These are phyloP conservation scores for Schoenoplectus tabernaemontani DNA, from an alignment of 202 grass and related monocot species.

Conservation along the genomic window DNA sequence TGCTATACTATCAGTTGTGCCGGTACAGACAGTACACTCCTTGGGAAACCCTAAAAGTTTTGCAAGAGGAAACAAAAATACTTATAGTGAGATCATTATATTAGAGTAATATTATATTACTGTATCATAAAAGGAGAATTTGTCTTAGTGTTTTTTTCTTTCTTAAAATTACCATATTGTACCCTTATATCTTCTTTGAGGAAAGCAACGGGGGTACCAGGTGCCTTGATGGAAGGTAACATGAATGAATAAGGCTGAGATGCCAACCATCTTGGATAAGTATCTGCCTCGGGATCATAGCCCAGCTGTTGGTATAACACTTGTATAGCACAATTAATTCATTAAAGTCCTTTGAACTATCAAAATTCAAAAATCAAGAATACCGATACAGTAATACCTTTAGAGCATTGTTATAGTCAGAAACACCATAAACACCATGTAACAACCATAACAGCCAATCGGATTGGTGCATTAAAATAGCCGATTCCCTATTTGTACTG, in stretches of 20 bases:
- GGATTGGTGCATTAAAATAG: constrained; percentile 76
- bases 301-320: constrained; percentile 34
- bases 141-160: neutral
- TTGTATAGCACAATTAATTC: neutral
- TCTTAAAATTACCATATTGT: constrained; percentile 41
- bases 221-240: constrained; percentile 52
- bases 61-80: neutral
- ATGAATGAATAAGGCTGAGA: constrained; percentile 51
- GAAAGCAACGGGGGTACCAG: constrained; percentile 38
- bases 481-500: neutral
- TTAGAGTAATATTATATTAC: neutral
- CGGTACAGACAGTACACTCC: constrained; percentile 47
- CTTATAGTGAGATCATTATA: neutral
- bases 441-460: constrained; percentile 86
- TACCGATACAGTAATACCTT: constrained; percentile 48
- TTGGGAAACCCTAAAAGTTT: constrained; percentile 37
- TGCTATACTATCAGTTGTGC: constrained; percentile 79
- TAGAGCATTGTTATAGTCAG: constrained; percentile 77
- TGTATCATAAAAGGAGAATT: neutral
- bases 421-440: constrained; percentile 60
- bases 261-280: constrained; percentile 63
- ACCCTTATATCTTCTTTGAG: constrained; percentile 49
- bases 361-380: neutral
- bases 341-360: neutral
- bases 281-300: constrained; percentile 53